Conservation (phyloP, 2,329 filamentous ascomycete genomes). For the Apiospora malaysiana region DNA sequence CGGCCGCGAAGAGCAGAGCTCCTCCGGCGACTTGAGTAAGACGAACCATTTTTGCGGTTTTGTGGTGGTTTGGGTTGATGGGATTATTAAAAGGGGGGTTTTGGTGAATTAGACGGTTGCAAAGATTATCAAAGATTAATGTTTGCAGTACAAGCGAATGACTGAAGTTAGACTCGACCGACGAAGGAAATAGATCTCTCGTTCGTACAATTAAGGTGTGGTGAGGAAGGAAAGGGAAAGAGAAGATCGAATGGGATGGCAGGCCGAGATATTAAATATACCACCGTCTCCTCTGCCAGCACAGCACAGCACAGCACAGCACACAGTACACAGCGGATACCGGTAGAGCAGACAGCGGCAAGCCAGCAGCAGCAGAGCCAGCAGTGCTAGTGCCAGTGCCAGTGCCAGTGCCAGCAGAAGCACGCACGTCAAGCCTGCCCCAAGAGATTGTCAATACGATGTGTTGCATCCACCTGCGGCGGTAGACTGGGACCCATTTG, state of each 20-base stretch:
- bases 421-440: not conserved
- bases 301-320: not conserved
- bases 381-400: no score
- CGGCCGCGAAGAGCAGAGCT: constrained; percentile 38
- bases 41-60: constrained; percentile 38
- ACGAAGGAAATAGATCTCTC: constrained; percentile 19
- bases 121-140: not conserved
- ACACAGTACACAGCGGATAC: no score
- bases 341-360: not conserved
- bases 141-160: constrained; percentile 36
- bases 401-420: no score
- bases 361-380: not conserved
- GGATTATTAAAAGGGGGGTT: not conserved
- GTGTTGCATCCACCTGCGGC: constrained; percentile 10
- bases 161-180: constrained; percentile 37
- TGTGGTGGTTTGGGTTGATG: not conserved
- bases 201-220: constrained; percentile 24
- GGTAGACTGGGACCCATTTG: constrained; percentile 9
- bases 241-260: not conserved
- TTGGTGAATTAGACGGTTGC: not conserved
- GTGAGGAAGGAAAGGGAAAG: constrained; percentile 24
- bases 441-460: constrained; percentile 12
- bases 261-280: not conserved
- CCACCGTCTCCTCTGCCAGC: not conserved
- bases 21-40: constrained; percentile 39